These are phyloP conservation scores for Wickerhamiella musiphila DNA, from an alignment of 805 yeast genomes.

Conservation along the genomic window DNA sequence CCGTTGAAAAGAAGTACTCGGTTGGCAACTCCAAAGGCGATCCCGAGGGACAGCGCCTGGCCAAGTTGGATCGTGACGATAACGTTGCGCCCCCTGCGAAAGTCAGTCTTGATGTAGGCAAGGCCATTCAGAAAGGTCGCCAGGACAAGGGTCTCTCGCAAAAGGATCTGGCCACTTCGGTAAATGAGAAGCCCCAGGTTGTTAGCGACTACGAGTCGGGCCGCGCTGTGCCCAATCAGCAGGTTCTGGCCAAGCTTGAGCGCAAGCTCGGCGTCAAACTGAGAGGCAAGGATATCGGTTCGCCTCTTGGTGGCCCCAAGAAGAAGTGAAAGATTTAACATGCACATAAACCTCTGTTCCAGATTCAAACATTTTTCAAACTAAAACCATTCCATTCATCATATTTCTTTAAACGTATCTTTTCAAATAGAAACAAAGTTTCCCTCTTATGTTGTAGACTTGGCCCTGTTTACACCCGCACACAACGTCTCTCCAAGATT, in stretches of 20 bases:
- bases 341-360: no score
- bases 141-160: constrained; percentile 79
- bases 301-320: constrained; percentile 44
- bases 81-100: constrained; percentile 89
- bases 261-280: constrained; percentile 86
- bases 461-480: no score
- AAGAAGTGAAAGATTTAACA: constrained; percentile 18
- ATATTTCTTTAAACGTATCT: no score
- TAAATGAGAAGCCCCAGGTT: constrained; percentile 90
- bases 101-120: constrained; percentile 69
- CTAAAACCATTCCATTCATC: no score
- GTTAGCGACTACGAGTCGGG: constrained; percentile 95
- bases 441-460: no score
- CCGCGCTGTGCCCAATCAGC: constrained; percentile 93
- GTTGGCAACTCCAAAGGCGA: constrained; percentile 40
- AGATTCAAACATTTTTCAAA: no score
- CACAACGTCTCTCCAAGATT: no score
- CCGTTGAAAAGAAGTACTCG: constrained; percentile 87
- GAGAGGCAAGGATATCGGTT: constrained; percentile 91
- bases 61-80: constrained; percentile 83
- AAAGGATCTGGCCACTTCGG: constrained; percentile 88
- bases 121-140: constrained; percentile 70
- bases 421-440: no score
- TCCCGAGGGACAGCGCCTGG: constrained; percentile 86
- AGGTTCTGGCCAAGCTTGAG: constrained; percentile 78